Conservation (phyloP, 192 early-diverging fungal genomes). For the Podila clonocystis region DNA sequence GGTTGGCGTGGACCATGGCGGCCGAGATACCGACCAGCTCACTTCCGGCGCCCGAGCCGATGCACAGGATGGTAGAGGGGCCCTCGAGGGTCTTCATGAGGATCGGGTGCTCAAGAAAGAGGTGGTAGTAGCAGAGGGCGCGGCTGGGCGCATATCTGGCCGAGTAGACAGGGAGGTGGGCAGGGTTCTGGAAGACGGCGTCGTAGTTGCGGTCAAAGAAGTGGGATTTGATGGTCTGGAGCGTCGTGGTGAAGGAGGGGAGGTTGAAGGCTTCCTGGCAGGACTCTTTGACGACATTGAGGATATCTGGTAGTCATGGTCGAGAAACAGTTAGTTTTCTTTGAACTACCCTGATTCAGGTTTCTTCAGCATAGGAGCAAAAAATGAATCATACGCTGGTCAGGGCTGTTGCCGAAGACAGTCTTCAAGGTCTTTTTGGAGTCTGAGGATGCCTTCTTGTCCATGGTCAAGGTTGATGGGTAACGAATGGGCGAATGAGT, state of each 20-base stretch:
- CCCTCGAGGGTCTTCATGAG: conserved; percentile 61
- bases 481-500: neutral
- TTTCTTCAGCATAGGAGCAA: neutral
- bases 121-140: conserved; percentile 84
- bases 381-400: conserved; percentile 51
- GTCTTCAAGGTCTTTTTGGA: conserved; percentile 38
- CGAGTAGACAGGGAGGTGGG: conserved; percentile 83
- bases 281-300: conserved; percentile 71
- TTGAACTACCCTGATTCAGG: too few species aligned
- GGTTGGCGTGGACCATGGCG: conserved; percentile 64
- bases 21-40: conserved; percentile 86
- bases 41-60: conserved; percentile 88
- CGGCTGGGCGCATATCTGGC: conserved; percentile 88
- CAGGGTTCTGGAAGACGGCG: conserved; percentile 80
- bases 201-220: conserved; percentile 87
- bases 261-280: conserved; percentile 66
- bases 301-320: conserved; percentile 52
- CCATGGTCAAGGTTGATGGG: conserved; percentile 8
- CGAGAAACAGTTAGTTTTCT: too few species aligned
- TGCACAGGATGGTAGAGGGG: conserved; percentile 63
- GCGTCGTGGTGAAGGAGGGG: conserved; percentile 65
- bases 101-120: conserved; percentile 64
- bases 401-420: conserved; percentile 58
- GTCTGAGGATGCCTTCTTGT: conserved; percentile 25
- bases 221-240: conserved; percentile 83